Evolutionary conservation across 345 rosid species (phyloP).

Genomic region (Eucalyptus microcorys): DNA sequence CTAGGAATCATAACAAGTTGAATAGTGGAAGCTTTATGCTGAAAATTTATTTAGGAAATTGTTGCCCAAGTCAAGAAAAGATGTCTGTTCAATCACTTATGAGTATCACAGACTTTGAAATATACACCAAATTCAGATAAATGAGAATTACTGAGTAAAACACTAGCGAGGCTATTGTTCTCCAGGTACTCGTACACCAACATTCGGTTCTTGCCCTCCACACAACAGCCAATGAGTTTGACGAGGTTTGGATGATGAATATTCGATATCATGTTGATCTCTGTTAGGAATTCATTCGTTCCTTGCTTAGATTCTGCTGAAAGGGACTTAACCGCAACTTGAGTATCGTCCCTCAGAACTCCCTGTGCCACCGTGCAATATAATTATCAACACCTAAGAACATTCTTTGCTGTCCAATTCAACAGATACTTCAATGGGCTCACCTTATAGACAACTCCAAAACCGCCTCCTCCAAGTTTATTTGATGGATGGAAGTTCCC

Average conservation of each 20-base stretch:
- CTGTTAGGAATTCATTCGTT: constrained; percentile 44
- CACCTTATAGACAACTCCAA: constrained; percentile 85
- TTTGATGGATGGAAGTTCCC: constrained; percentile 19
- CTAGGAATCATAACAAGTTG: not conserved
- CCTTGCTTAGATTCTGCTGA: constrained; percentile 65
- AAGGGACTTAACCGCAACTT: constrained; percentile 44
- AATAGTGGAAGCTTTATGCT: not conserved
- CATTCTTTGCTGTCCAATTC: not conserved
- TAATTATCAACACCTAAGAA: not conserved
- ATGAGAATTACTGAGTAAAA: constrained; percentile 30
- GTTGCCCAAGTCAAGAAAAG: not conserved
- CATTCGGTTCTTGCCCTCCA: constrained; percentile 34
- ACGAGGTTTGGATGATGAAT: constrained; percentile 55
- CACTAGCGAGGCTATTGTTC: constrained; percentile 57
- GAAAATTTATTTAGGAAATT: not conserved
- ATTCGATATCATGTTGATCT: constrained; percentile 43
- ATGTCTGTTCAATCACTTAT: not conserved
- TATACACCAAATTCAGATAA: not conserved
- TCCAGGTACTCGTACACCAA: constrained; percentile 58
- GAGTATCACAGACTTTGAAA: not conserved
- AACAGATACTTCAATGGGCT: constrained; percentile 4
- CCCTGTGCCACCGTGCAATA: constrained; percentile 26
- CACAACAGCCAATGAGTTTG: constrained; percentile 55
- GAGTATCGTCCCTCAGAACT: constrained; percentile 38
- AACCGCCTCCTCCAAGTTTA: constrained; percentile 45